Evolutionary conservation across 1,284 basidiomycete genomes (phyloP), one percentile per base, ranked within the genome.

Genomic region (Ustilago bromivora): DNA sequence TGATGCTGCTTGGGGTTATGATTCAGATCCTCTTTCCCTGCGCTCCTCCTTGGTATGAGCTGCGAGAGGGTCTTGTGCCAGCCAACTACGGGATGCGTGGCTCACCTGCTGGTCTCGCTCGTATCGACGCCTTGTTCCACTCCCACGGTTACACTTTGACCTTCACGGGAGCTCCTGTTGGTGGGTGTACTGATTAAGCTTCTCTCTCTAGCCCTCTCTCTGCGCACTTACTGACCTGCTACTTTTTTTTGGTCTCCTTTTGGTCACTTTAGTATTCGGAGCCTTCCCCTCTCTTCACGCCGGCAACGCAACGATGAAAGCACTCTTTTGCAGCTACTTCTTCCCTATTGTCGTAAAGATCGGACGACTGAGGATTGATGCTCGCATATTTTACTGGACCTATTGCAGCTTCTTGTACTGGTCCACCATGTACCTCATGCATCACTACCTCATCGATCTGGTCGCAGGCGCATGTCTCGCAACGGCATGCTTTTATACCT

Each of bases 261-360:
- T 28, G 23, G 23, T 3, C 23, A 28, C 3, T 28, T 19, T 19
- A 19, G 13, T 97, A 9, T 99, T 99, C 83, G 96, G 97, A 34
- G 96, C 96, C 1, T 98, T 98, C 87, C 97, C 97, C 0, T 94
- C 92, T 6, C 89, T 99, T 34, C 97, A 99, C 85, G 92, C 95
- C 0, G 96, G 91, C 5, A 92, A 91, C 83, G 94, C 94, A 0
- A 98, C 96, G 7, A 91, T 98, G 82, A 94, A 95, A 81, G 96
- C 96, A 0, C 90, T 99, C 47, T 96, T 97, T 89, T 88, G 97
- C 74, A 91, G 92, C 36, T 95, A 99, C 88, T 98, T 98, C 88
- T 99, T 98, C 91, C 94, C 94, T 0, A 23, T 82, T 28, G 61
- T 62, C 19, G 49, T 85, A 63, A 68, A 57, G 49, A 52, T 84